These are phyloP conservation scores for Tolypocladium tundrense DNA, from an alignment of 2,329 filamentous ascomycete species.

Conservation along the genomic window DNA sequence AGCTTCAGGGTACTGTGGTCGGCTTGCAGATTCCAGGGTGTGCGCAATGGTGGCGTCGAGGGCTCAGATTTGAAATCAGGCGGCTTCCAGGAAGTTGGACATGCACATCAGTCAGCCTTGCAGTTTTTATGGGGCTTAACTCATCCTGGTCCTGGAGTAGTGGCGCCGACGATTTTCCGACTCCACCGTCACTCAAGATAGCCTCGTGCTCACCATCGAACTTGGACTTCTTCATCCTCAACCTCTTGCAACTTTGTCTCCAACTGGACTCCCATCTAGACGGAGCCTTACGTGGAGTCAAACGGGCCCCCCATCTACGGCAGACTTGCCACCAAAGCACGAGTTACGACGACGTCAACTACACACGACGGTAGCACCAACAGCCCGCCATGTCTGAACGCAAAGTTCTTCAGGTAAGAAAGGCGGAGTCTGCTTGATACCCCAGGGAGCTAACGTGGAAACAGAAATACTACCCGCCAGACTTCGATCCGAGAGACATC, in stretches of 20 bases:
- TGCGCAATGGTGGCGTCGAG: not conserved
- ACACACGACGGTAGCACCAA: not conserved
- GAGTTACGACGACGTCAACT: not conserved
- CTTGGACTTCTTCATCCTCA: not conserved
- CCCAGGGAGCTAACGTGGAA: not conserved
- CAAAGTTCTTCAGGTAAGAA: slow-evolving; percentile 52
- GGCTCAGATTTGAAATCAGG: not conserved
- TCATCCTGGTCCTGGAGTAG: not conserved
- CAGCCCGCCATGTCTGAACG: slow-evolving; percentile 65
- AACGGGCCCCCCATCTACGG: not conserved
- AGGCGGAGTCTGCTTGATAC: slow-evolving; percentile 10
- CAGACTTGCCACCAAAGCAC: not conserved
- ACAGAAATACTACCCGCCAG: slow-evolving; percentile 55
- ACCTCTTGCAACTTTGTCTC: not conserved
- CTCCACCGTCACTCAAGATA: not conserved
- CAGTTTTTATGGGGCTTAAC: not conserved
- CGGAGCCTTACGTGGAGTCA: not conserved
- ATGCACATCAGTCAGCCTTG: slow-evolving; percentile 1
- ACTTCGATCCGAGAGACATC: slow-evolving; percentile 85
- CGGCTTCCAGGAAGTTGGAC: not conserved
- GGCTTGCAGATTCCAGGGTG: not conserved
- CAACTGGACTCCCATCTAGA: not conserved
- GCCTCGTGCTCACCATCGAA: not conserved
- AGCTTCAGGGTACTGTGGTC: no score
- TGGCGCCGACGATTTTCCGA: not conserved